Base-by-base conservation (phyloP, 306 rosid species). In the Luffa aegyptiaca region DNA sequence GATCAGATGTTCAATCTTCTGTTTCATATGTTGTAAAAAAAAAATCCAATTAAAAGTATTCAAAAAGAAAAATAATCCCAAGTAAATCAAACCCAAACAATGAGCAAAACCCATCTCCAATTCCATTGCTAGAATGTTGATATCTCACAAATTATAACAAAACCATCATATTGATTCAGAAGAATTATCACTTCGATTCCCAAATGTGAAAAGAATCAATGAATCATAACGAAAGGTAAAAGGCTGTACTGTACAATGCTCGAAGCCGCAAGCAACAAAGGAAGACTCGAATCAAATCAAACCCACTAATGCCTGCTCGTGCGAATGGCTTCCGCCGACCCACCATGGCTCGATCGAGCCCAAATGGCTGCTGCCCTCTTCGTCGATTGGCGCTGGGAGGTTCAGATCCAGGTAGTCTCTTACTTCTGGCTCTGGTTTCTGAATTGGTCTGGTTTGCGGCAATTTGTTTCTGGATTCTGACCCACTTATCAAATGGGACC, bases 401-500 rank as follows among this genome's bases (percentile, higher is more conserved):
- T 94, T 94, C 45, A 94, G 93, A 88, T 94, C 98, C 85, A 90
- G 97, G 52, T 90, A 87, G 63, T 91, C 91, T 68, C 94, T 86
- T 46, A 86, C 84, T 86, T 88, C 92, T 44, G 86, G 82, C 5
- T 83, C 86, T 21, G 90, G 87, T 72, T 92, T 90, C 64, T 84
- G 79, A 70, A 85, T 77, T 41, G 76, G 79, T 42, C 70, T 26
- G 75, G 70, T 75, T 52, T 84, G 71, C 69, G 16, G 48, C 35
- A 42, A 13, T 59, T 80, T 80, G 82, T 73, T 88, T 78, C 72
- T 88, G 72, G 79, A 81, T 13, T 90, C 90, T 31, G 90, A 69
- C 39, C 69, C 82, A 80, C 42, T 79, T 41, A 79, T 76, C 83
- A 87, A 58, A 81, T 94, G 98, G 79, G 97, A 94, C 83, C 98